These are phyloP conservation scores for Serendipita vermifera DNA, from an alignment of 768 basidiomycete species.

Conservation along the genomic window DNA sequence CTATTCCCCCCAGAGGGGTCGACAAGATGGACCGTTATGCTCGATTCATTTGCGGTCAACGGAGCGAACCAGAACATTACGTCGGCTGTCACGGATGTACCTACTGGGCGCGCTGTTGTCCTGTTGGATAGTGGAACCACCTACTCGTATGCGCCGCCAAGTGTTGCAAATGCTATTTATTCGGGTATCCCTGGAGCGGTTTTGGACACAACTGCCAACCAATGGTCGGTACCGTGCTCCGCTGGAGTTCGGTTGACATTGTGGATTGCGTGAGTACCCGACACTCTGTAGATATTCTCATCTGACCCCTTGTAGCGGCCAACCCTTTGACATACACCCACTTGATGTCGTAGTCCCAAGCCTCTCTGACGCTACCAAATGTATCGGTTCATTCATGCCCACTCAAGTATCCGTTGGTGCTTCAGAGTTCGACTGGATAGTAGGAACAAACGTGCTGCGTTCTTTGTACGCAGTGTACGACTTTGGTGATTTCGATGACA, in stretches of 20 bases:
- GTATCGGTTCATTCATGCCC: slow-evolving; percentile 67
- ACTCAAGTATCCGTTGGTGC: slow-evolving; percentile 41
- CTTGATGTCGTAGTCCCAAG: slow-evolving; percentile 52
- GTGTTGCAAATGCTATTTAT: slow-evolving; percentile 58
- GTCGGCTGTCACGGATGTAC: slow-evolving; percentile 42
- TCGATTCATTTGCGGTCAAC: slow-evolving; percentile 60
- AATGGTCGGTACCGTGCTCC: slow-evolving; percentile 65
- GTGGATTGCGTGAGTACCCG: slow-evolving; percentile 49
- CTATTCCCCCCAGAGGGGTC: slow-evolving; percentile 61
- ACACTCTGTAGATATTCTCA: slow-evolving; percentile 8
- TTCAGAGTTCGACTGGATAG: slow-evolving; percentile 67
- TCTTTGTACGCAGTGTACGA: slow-evolving; percentile 74
- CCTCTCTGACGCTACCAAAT: slow-evolving; percentile 34
- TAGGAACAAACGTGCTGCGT: slow-evolving; percentile 74
- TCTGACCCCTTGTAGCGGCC: slow-evolving; percentile 35
- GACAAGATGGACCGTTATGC: slow-evolving; percentile 58
- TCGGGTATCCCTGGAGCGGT: slow-evolving; percentile 47
- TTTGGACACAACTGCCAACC: slow-evolving; percentile 37
- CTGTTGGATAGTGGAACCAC: slow-evolving; percentile 74
- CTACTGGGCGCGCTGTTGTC: slow-evolving; percentile 57
- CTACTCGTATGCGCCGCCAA: slow-evolving; percentile 63
- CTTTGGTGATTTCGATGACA: slow-evolving; percentile 38
- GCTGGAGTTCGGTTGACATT: slow-evolving; percentile 66
- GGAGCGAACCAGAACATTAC: slow-evolving; percentile 38
- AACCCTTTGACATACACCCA: slow-evolving; percentile 66